These are phyloP conservation scores for Xylaria sp. DNA, from an alignment of 2,329 filamentous ascomycete genomes.

Conservation along the genomic window DNA sequence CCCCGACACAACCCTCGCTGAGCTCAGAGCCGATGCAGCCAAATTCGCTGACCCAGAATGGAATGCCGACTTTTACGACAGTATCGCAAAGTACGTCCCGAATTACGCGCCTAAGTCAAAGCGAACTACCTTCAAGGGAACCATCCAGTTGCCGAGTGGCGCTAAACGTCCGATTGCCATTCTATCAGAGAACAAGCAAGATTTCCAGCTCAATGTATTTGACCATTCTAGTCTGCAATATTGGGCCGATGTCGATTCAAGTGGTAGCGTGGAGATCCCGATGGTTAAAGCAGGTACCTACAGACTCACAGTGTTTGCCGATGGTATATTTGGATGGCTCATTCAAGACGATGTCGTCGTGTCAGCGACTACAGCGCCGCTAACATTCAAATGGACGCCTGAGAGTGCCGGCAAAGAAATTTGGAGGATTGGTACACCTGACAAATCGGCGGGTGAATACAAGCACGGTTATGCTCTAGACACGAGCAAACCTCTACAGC, in stretches of 20 bases:
- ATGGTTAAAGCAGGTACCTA: conserved; percentile 68
- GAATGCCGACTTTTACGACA: conserved; percentile 71
- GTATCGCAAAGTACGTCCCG: conserved; percentile 53
- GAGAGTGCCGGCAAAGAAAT: conserved; percentile 56
- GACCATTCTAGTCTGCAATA: conserved; percentile 67
- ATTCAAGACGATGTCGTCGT: conserved; percentile 59
- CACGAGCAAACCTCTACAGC: conserved; percentile 43
- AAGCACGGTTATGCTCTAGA: conserved; percentile 65
- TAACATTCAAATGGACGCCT: conserved; percentile 12
- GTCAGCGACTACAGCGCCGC: background rate
- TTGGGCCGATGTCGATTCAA: conserved; percentile 63
- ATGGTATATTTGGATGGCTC: conserved; percentile 70
- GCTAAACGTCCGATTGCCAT: conserved; percentile 65
- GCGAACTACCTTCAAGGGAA: conserved; percentile 62
- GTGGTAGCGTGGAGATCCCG: conserved; percentile 59
- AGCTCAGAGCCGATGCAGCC: conserved; percentile 64
- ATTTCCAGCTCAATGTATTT: conserved; percentile 68
- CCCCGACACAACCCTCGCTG: conserved; percentile 56
- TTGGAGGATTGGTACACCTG: conserved; percentile 71
- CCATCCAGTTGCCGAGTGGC: conserved; percentile 61
- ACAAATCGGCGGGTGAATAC: conserved; percentile 70
- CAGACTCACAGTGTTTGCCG: conserved; percentile 70
- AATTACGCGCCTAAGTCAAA: conserved; percentile 63
- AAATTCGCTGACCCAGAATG: conserved; percentile 62
- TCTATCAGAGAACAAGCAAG: conserved; percentile 60